These are phyloP conservation scores for Magnolia kwangsiensis DNA, from an alignment of 164 flowering plant genomes.

Conservation along the genomic window DNA sequence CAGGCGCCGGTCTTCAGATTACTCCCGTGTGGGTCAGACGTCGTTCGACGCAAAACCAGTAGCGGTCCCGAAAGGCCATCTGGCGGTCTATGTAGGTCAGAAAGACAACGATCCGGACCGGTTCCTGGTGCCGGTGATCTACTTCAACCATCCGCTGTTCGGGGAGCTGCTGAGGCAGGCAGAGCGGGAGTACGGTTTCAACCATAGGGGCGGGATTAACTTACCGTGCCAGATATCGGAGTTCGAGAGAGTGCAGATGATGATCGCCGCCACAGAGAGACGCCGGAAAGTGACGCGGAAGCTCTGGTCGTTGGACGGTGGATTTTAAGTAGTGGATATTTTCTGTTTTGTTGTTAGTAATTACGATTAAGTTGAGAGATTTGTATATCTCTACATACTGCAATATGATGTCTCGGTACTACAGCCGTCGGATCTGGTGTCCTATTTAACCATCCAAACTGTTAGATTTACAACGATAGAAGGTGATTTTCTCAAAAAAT, in stretches of 20 bases:
- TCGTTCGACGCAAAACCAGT: constrained; percentile 20
- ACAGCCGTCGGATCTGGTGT: no score
- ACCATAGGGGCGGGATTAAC: constrained; percentile 70
- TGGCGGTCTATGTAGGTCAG: constrained; percentile 83
- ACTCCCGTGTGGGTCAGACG: constrained; percentile 31
- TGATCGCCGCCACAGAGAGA: constrained; percentile 46
- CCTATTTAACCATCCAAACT: no score
- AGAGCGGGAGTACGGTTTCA: constrained; percentile 64
- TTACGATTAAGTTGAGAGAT: not conserved
- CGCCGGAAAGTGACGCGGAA: constrained; percentile 22
- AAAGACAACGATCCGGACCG: constrained; percentile 54
- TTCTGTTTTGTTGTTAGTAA: not conserved
- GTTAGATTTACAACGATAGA: no score
- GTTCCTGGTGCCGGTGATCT: constrained; percentile 71
- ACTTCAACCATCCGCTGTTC: constrained; percentile 82
- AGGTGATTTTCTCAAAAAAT: no score
- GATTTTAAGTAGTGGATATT: not conserved
- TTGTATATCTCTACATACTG: no score
- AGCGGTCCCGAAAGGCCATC: constrained; percentile 65
- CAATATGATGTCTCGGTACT: no score
- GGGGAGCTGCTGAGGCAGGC: constrained; percentile 61
- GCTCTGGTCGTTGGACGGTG: not conserved
- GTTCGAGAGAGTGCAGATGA: constrained; percentile 60
- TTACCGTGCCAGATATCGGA: constrained; percentile 70
- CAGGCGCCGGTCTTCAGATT: constrained; percentile 14